Percentiles rank a stretch among this genome's conserved stretches.
These are phyloP conservation scores for Paraconiothyrium sp. DNA, from an alignment of 2,329 filamentous ascomycete species.

Conservation along the genomic window DNA sequence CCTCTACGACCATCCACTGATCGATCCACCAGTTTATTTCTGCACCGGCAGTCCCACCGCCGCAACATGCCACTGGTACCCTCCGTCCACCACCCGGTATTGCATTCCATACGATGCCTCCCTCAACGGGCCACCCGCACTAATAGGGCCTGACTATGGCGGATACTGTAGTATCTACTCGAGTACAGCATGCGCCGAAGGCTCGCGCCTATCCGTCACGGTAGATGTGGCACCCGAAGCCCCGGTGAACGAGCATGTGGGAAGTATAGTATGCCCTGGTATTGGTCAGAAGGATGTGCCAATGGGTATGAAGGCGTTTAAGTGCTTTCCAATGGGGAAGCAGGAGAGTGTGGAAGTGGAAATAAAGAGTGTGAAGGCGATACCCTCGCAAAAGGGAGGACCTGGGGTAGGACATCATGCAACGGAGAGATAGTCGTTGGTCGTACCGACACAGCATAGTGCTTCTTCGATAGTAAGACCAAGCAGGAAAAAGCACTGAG, in stretches of 20 bases:
- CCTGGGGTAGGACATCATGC: background rate
- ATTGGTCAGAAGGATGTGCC: background rate
- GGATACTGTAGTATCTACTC: background rate
- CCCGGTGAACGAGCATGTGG: background rate
- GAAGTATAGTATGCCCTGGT: background rate
- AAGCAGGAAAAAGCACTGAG: background rate
- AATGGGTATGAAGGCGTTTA: background rate
- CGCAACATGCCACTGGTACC: background rate
- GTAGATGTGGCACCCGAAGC: background rate
- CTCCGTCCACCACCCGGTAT: background rate
- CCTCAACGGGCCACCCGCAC: background rate
- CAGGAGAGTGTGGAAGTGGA: background rate
- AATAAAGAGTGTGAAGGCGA: background rate
- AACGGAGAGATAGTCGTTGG: background rate
- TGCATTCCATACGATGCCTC: background rate
- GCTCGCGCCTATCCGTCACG: background rate
- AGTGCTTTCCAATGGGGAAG: background rate
- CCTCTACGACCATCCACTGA: background rate
- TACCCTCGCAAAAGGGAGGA: background rate
- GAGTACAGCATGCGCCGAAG: background rate
- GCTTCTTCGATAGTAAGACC: background rate
- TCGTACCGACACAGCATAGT: background rate
- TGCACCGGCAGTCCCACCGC: background rate
- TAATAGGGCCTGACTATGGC: slow-evolving; percentile 2
- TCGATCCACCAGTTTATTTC: background rate